These are phyloP conservation scores for Crinitomyces ghanaensis DNA, from an alignment of 805 yeast genomes.

Conservation along the genomic window DNA sequence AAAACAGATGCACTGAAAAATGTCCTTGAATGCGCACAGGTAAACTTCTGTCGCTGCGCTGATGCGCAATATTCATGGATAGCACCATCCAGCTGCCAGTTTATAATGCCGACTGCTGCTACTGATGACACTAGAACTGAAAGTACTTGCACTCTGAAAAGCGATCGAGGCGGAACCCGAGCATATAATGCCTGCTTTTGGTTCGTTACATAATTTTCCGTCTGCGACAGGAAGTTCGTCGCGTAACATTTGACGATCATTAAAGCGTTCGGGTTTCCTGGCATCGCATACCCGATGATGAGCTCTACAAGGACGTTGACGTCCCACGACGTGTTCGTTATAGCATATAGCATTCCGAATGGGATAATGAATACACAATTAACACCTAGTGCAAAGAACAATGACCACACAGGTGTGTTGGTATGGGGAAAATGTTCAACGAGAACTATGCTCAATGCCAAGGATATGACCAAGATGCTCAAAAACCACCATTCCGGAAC, in stretches of 20 bases:
- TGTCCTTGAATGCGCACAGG: slow-evolving; percentile 29
- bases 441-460: slow-evolving; percentile 30
- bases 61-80: slow-evolving; percentile 21
- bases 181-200: slow-evolving; percentile 50
- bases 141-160: slow-evolving; percentile 17
- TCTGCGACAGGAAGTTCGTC: slow-evolving; percentile 16
- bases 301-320: slow-evolving; percentile 52
- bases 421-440: slow-evolving; percentile 13
- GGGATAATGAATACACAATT: slow-evolving; percentile 52
- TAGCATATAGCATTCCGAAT: slow-evolving; percentile 46
- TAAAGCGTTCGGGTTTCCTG: slow-evolving; percentile 32
- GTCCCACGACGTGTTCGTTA: slow-evolving; percentile 45
- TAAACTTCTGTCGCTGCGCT: slow-evolving; percentile 24
- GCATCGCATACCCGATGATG: slow-evolving; percentile 52
- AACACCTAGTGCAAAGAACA: slow-evolving; percentile 41
- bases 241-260: slow-evolving; percentile 21
- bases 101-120: slow-evolving; percentile 21
- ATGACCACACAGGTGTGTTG: slow-evolving; percentile 30
- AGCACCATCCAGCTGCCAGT: slow-evolving; percentile 24
- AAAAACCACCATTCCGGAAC: slow-evolving; percentile 44
- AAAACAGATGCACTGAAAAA: slow-evolving; percentile 37
- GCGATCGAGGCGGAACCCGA: slow-evolving; percentile 41
- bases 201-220: slow-evolving; percentile 38
- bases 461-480: slow-evolving; percentile 32
- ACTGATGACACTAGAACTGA: slow-evolving; percentile 19